Evolutionary conservation across 179 eudicot species (phyloP).

Genomic region (Dionaea muscipula): DNA sequence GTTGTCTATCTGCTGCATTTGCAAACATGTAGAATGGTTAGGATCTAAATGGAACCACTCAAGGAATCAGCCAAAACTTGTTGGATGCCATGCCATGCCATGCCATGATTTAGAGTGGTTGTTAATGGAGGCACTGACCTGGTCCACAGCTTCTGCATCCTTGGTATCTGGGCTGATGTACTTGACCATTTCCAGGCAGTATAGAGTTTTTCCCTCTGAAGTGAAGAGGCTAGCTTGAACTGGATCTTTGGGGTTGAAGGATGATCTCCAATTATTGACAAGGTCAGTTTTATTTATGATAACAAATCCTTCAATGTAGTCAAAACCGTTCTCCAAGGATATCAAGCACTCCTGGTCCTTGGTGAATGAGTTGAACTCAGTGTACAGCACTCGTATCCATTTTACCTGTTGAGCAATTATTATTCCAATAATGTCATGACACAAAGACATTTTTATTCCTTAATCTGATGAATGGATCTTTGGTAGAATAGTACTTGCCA

Average conservation of each 20-base stretch:
- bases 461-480: too few species aligned
- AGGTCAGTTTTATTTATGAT: constrained; percentile 61
- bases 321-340: constrained; percentile 51
- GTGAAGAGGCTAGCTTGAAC: constrained; percentile 54
- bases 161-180: constrained; percentile 48
- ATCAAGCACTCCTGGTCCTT: constrained; percentile 75
- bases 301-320: constrained; percentile 87
- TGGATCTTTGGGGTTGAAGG: constrained; percentile 70
- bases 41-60: background rate
- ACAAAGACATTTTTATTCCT: background rate
- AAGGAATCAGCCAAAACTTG: background rate
- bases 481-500: constrained; percentile 15
- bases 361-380: constrained; percentile 61
- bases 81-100: too few species aligned
- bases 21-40: background rate
- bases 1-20: constrained; percentile 42
- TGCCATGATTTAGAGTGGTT: background rate
- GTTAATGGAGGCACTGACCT: constrained; percentile 29
- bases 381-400: constrained; percentile 85
- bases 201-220: constrained; percentile 70
- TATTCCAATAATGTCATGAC: background rate
- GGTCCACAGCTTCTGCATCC: constrained; percentile 18
- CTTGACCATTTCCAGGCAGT: constrained; percentile 77
- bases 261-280: constrained; percentile 65
- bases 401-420: constrained; percentile 46